phyloP scores from a whole-genome alignment of 1,284 basidiomycete species.

The Ustilago trichophora region DNA sequence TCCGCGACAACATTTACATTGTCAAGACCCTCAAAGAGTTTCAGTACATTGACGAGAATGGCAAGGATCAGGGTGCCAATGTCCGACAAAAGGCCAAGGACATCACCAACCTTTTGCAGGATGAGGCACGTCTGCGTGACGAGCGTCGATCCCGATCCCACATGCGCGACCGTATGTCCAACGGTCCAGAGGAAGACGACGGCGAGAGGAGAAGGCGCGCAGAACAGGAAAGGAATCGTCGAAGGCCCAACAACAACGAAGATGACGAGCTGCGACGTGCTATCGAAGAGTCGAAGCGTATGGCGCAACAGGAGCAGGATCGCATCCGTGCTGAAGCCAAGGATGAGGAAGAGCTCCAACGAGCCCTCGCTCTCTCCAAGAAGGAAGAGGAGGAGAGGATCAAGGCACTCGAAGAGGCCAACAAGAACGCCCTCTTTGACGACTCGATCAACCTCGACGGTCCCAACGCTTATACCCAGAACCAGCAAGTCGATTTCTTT shows the following conservation, averaged over 20 bases:
- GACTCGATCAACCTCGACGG: conserved; percentile 68
- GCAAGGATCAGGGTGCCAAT: conserved; percentile 97
- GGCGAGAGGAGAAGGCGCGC: conserved; percentile 68
- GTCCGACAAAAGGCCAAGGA: conserved; percentile 98
- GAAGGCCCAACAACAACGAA: conserved; percentile 53
- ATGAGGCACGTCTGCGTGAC: conserved; percentile 84
- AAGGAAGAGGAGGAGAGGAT: conserved; percentile 73
- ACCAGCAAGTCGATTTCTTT: conserved; percentile 60
- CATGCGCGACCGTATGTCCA: conserved; percentile 91
- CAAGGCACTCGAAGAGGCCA: conserved; percentile 75
- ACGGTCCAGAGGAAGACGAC: conserved; percentile 73
- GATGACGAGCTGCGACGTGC: conserved; percentile 72
- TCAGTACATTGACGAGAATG: conserved; percentile 93
- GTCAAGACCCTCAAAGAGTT: conserved; percentile 99
- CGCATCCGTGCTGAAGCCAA: conserved; percentile 55
- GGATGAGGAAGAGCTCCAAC: conserved; percentile 78
- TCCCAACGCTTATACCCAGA: conserved; percentile 55
- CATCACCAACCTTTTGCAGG: conserved; percentile 93
- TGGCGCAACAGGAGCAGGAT: conserved; percentile 62
- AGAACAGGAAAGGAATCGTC: conserved; percentile 38
- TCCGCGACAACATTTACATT: conserved; percentile 93
- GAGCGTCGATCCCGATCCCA: conserved; percentile 84
- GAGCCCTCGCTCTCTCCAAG: conserved; percentile 82
- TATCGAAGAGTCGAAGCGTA: conserved; percentile 69
- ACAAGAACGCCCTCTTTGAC: conserved; percentile 82